These are phyloP conservation scores for Coemansia sp. DNA, from an alignment of 192 early-diverging fungal genomes.

Conservation along the genomic window DNA sequence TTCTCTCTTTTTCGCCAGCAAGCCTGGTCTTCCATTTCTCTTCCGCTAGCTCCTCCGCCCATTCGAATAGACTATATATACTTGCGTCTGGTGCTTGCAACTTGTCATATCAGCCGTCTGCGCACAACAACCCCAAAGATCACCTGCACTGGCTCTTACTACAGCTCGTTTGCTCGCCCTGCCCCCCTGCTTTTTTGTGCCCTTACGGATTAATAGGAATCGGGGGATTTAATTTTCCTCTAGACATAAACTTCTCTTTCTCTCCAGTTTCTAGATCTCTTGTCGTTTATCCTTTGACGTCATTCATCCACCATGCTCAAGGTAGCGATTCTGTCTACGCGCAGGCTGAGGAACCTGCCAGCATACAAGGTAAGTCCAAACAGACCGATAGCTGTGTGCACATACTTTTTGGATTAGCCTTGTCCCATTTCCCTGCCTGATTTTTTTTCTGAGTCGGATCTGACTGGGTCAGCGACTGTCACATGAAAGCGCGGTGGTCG, in stretches of 20 bases:
- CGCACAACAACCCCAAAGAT: too few species aligned
- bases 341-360: constrained; percentile 18
- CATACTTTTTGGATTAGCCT: background rate
- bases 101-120: too few species aligned
- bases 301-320: constrained; percentile 12
- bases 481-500: background rate
- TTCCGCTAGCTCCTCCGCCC: background rate
- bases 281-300: background rate
- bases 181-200: too few species aligned
- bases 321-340: constrained; percentile 21
- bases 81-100: too few species aligned
- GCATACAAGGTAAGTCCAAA: constrained; percentile 15
- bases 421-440: background rate
- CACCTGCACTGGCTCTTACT: too few species aligned
- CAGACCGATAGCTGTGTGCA: background rate
- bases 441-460: too few species aligned
- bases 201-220: too few species aligned
- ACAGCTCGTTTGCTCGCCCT: too few species aligned
- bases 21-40: too few species aligned
- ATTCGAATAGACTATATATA: too few species aligned
- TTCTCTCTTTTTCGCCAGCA: too few species aligned
- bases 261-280: background rate
- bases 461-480: background rate
- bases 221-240: background rate
- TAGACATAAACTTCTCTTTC: background rate